Base-by-base conservation (phyloP, 352 stramenopile genomes). In the Phytophthora parvispora region DNA sequence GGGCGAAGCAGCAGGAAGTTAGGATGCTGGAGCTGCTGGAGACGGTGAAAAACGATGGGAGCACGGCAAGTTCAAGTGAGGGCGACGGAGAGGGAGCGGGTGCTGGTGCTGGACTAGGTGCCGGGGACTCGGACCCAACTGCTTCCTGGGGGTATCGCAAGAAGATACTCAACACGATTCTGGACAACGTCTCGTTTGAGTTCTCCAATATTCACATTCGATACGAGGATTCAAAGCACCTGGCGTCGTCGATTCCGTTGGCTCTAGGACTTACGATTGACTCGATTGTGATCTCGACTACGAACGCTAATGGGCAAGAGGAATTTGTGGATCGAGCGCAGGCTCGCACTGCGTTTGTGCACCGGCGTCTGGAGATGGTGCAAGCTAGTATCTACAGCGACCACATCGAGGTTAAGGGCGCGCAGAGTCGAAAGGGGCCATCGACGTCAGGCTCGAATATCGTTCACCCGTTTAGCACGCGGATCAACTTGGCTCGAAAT, bases 111-210 rank as follows among this genome's bases (percentile, higher is more conserved):
- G 42, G 4, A 38, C n/a, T n/a, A n/a, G n/a, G n/a, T n/a, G 42
- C 40, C 24, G 53, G 15, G 18, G 72, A 67, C 32, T 74, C 72
- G 4, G 87, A 92, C 48, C 77, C 78, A 18, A 91, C 84, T 2
- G 81, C 82, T 1, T 77, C 74, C 0, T 95, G 87, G 86, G 85
- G 87, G 12, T 94, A 91, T 45, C 82, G 86, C 16, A 87, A 95
- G 32, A 91, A 93, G 54, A 95, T 96, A 20, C 43, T 94, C 16
- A 88, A 92, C 69, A 93, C 89, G 16, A 91, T 96, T 47, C 55
- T 95, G 9, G 86, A 96, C 63, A 96, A 96, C 49, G 82, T 95
- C 1, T 87, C 81, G 27, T 86, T 96, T 50, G 86, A 96, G 72
- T 84, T 95, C 45, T 78, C 80, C 24, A 92, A 93, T 20, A 92